Evolutionary conservation across 1,284 basidiomycete genomes (phyloP), one percentile per base, ranked within the genome.

Genomic region (Ganoderma leucocontextum): DNA sequence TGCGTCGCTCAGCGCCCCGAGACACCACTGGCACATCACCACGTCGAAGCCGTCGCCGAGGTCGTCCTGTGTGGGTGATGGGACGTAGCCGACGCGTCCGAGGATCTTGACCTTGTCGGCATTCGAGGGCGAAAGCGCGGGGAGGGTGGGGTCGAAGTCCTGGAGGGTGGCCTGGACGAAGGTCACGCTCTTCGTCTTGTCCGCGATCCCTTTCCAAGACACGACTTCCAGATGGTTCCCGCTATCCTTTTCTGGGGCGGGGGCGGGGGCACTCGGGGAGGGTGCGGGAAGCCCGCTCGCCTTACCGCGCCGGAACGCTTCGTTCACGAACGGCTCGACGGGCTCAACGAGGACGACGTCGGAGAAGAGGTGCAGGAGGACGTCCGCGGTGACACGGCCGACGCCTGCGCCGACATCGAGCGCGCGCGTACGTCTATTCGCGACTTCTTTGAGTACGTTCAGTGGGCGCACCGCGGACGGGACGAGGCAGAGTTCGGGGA

Each of bases 21-120:
- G 84, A 82, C 95, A 97, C 96, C 96, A 98, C 79, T 98, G 96
- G 75, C 95, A 95, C 96, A 95, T 96, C 67, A 97, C 87, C 17
- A 95, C 85, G 80, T 95, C 92, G 78, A 92, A 94, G 1, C 86
- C 86, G 47, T 83, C 81, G 61, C 84, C 83, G 3, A 74, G 58
- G 57, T 69, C 69, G 41, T 36, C 52, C 25, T 79, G 65, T n/a
- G 64, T 70, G 19, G 76, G 65, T 2, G 88, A 65, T 2, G 88
- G 82, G 39, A 78, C 78, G 75, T 86, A 85, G 4, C 92, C 92
- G 9, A 91, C 81, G 25, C 90, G 86, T 68, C 86, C 88, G 39
- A 91, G 77, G 66, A 86, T 81, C 36, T 76, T 82, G 1, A 82
- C 82, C 49, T 63, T 64, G 5, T 19, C 36, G 4, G 52, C 4